These are phyloP conservation scores for Trichoderma guizhouense DNA, from an alignment of 2,329 filamentous ascomycete species.

Conservation along the genomic window DNA sequence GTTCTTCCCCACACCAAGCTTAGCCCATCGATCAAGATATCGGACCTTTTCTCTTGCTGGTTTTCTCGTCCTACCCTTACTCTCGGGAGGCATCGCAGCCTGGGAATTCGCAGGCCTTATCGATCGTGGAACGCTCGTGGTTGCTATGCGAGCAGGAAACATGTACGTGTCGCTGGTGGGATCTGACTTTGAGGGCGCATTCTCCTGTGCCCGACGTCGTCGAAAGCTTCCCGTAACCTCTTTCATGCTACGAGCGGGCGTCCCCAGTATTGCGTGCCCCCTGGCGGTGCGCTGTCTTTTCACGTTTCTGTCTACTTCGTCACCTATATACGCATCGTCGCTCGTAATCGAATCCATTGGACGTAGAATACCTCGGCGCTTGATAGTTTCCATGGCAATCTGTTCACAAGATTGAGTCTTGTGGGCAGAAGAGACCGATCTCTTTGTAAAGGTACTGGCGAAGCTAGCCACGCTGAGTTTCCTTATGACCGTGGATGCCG, in stretches of 20 bases:
- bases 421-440: constrained; percentile 55
- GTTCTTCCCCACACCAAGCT: not conserved
- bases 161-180: not conserved
- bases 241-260: not conserved
- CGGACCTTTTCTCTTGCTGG: constrained; percentile 4
- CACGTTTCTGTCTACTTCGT: constrained; percentile 4
- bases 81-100: not conserved
- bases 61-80: not conserved
- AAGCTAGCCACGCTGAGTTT: constrained; percentile 83
- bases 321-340: not conserved
- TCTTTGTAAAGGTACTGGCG: constrained; percentile 69
- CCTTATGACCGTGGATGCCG: constrained; percentile 82
- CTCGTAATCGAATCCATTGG: not conserved
- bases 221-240: not conserved
- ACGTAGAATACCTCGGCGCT: constrained; percentile 5
- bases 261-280: not conserved
- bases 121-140: not conserved
- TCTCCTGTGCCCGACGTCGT: not conserved
- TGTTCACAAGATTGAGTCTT: constrained; percentile 18
- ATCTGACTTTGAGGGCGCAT: not conserved
- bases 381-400: not conserved
- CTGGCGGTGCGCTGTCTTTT: constrained; percentile 13
- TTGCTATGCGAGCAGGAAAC: not conserved
- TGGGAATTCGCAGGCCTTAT: not conserved
- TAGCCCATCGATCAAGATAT: not conserved